Conservation (phyloP, 1,284 basidiomycete species). For the Calocybe gambosa region DNA sequence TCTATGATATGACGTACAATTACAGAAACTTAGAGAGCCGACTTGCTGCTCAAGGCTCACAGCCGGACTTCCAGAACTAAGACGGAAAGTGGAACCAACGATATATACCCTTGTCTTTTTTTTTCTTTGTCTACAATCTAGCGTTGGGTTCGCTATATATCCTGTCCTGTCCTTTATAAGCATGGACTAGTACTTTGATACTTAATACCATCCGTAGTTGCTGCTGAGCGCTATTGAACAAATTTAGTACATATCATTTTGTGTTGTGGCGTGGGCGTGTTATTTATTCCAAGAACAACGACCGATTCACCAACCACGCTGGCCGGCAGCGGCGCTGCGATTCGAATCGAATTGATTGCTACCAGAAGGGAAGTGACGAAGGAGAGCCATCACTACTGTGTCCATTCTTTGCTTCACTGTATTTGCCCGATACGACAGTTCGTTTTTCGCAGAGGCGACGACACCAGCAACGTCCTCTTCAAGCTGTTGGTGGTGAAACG, state of each 20-base stretch:
- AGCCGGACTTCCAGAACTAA: slow-evolving; percentile 56
- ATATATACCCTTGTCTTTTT: slow-evolving; percentile 15
- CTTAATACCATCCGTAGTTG: slow-evolving; percentile 13
- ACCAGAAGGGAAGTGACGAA: slow-evolving; percentile 8
- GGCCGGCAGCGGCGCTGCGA: neutral
- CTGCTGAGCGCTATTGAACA: neutral
- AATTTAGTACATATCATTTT: neutral
- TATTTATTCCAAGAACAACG: slow-evolving; percentile 5
- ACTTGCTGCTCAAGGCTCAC: slow-evolving; percentile 78
- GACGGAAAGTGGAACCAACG: slow-evolving; percentile 5
- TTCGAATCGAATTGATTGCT: neutral
- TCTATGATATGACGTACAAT: neutral
- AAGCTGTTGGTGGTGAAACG: slow-evolving; percentile 2
- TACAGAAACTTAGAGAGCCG: slow-evolving; percentile 83
- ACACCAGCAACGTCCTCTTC: slow-evolving; percentile 9
- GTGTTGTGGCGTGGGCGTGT: slow-evolving; percentile 10
- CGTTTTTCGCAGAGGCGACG: slow-evolving; percentile 13
- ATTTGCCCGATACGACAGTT: slow-evolving; percentile 8
- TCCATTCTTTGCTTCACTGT: slow-evolving; percentile 17
- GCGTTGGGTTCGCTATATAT: slow-evolving; percentile 21
- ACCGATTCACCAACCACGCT: neutral
- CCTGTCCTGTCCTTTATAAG: slow-evolving; percentile 15
- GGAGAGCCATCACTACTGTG: slow-evolving; percentile 21
- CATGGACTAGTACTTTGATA: slow-evolving; percentile 17
- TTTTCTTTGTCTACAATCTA: slow-evolving; percentile 12